Evolutionary conservation across 2,329 filamentous ascomycete genomes (phyloP), one percentile per base, ranked within the genome.

Genomic region (Nothopassalora personata): DNA sequence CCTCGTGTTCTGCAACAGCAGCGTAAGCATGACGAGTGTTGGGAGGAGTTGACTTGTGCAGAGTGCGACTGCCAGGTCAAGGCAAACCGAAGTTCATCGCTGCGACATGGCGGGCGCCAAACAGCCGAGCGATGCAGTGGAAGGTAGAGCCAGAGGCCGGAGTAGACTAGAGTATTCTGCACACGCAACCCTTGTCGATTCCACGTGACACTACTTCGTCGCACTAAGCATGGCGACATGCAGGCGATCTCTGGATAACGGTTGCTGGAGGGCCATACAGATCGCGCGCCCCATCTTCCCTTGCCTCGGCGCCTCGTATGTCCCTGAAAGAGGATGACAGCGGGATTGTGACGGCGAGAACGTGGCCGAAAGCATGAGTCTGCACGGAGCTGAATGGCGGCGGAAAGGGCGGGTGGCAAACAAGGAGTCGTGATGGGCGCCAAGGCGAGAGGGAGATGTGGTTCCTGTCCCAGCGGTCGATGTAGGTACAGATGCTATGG

Each of bases 281-380:
- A 66, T 60, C 57, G 60, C 61, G 52, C 36, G 63, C 49, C 59
- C 59, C 50, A 43, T 30, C 51, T 39, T 54, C 57, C 60, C 58
- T 62, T 63, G 61, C 60, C 61, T 61, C 57, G 60, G 58, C 54
- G 54, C 57, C 55, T 54, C 58, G 56, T 57, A 50, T 60, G 54
- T 56, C 54, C 33, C 49, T 59, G 57, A 62, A 62, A 60, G 62
- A 64, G 66, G 63, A 62, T 69, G 66, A 69, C 66, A 68, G 65
- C 59, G 52, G 60, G 19, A 48, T 47, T 49, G 59, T 57, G 63
- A 48, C 45, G 58, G 53, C 54, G 60, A 60, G 48, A 67, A 65
- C 65, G 63, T 68, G 67, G 66, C 65, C 62, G 66, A 61, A 60
- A 59, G 56, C 31, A 34, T 5, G 31, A 11, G 31, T 34, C 58